Base-by-base conservation (phyloP, 2,329 filamentous ascomycete species). In the Ceratocystis diversiconidia region DNA sequence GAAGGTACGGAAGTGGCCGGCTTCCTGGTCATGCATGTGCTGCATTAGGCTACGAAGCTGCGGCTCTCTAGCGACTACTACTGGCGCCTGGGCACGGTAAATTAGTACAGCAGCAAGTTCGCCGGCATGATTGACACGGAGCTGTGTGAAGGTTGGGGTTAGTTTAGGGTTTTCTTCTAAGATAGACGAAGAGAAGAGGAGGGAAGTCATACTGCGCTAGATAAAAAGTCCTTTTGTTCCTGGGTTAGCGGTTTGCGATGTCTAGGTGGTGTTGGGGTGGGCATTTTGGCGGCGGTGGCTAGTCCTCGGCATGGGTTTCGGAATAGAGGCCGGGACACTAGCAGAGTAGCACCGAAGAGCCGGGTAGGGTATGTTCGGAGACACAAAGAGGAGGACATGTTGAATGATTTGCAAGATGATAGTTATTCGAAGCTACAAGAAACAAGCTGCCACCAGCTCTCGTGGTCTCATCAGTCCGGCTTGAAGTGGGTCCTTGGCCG, bases 1-100 rank as follows among this genome's bases (percentile, higher is more conserved):
- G 81, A 97, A 99, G 44, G 86, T 94, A 3, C 78, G 76, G 70
- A 97, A 85, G 75, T 99, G 94, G 7, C 85, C 87, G 12, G 84
- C 90, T 79, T 99, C 94, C 75, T 99, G 94, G 72, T 94, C 90
- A 79, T 96, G 92, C 94, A 99, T 99, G 80, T 97, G 94, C 71
- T 86, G 84, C 90, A 99, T 96, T 41, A 97, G 78, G 0, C 90
- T 88, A 5, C 90, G 87, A 19, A 99, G 85, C 73, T 96, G 89
- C 0, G 94, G 92, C 74, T 96, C 87, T 3, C 87, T 83, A 69
- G 84, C 82, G 66, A 90, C 80, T 63, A 97, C 78, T n/a, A 86
- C 83, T 0, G 92, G 90, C 0, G 85, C 92, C 75, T 99, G 94
- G 1, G 90, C 86, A 1, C 85, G 85, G 78, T 97, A 99, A 75